Percentiles rank a stretch among this genome's conserved stretches.
phyloP scores from a whole-genome alignment of 73 alveolate species.

The Breviolum minutum region DNA sequence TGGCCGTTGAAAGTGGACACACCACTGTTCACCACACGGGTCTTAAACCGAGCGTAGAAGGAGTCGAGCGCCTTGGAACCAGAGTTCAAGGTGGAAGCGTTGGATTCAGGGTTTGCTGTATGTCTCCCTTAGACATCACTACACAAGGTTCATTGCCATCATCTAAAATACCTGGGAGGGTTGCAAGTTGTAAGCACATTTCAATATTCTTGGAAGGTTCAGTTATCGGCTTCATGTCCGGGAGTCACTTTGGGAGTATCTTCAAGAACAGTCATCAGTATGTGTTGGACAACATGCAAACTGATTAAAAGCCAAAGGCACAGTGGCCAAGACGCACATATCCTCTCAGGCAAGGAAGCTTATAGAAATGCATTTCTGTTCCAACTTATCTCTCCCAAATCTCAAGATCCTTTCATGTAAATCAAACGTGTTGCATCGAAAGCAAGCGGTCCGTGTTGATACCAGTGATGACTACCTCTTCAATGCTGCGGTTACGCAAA shows the following conservation, averaged over 20 bases:
- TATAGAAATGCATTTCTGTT: no score
- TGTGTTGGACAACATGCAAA: no score
- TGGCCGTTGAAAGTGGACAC: conserved; percentile 60
- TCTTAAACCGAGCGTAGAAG: conserved; percentile 39
- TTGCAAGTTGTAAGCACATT: no score
- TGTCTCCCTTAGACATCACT: background rate
- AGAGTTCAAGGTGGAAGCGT: no score
- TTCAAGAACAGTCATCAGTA: no score
- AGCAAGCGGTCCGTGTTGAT: conserved; percentile 61
- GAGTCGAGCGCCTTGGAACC: conserved; percentile 50
- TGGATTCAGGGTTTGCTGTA: no score
- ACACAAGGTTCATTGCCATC: no score
- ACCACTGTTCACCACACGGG: conserved; percentile 76
- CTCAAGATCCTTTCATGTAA: background rate
- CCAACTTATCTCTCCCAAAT: no score
- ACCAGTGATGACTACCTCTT: conserved; percentile 89
- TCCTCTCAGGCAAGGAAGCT: background rate
- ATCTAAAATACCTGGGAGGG: no score
- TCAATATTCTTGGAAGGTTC: no score
- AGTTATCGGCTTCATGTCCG: no score
- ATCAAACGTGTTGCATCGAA: background rate
- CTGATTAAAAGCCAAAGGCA: background rate
- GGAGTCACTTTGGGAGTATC: no score
- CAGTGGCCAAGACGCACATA: conserved; percentile 77
- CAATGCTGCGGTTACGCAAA: conserved; percentile 36